Evolutionary conservation across 441 rosid genomes (phyloP).

Genomic region (Sinapis alba): DNA sequence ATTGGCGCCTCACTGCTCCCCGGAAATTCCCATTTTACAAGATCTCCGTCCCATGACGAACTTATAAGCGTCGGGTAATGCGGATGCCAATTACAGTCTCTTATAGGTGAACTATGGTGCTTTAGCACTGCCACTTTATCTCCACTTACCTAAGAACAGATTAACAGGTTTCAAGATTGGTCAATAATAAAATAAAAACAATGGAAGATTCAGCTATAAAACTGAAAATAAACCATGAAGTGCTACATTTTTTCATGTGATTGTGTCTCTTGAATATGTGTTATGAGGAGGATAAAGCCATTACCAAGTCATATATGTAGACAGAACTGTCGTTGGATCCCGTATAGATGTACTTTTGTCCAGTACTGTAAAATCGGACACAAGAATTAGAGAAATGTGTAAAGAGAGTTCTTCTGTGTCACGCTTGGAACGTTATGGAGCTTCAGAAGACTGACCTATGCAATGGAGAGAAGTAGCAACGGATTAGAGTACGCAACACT

Average conservation of each 20-base stretch:
- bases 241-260: neutral
- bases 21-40: conserved; percentile 76
- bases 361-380: conserved; percentile 61
- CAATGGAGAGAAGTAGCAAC: conserved; percentile 86
- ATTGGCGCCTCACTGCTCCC: conserved; percentile 41
- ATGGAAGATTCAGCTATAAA: neutral
- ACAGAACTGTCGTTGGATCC: conserved; percentile 81
- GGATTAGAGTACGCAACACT: conserved; percentile 83
- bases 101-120: conserved; percentile 59
- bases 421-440: conserved; percentile 16
- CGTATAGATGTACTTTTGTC: conserved; percentile 87
- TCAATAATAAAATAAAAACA: no score
- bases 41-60: conserved; percentile 84
- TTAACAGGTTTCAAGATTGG: neutral
- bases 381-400: conserved; percentile 19
- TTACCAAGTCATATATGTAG: conserved; percentile 82
- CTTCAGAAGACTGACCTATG: conserved; percentile 55
- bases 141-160: conserved; percentile 59
- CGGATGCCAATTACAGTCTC: conserved; percentile 95
- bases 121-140: conserved; percentile 54
- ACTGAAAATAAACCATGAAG: conserved; percentile 1
- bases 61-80: conserved; percentile 64
- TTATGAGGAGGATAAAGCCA: neutral
- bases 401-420: neutral
- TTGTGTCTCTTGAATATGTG: neutral